Base-by-base conservation (phyloP, 352 stramenopile genomes). In the Pseudoperonospora humuli region DNA sequence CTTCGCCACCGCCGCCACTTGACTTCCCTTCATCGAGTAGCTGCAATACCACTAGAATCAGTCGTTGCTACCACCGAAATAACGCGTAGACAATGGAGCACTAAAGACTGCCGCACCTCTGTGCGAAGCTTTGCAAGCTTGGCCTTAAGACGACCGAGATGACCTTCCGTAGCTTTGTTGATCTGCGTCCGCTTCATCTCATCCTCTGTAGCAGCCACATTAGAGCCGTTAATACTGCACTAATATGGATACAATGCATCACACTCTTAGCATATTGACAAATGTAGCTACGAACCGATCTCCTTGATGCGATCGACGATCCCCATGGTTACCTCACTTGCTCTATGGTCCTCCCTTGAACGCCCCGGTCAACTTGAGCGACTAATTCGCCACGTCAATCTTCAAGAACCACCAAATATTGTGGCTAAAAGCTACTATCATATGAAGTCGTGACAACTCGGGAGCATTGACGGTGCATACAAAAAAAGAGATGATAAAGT, bases 111-210 rank as follows among this genome's bases (percentile, higher is more conserved):
- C 17, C 25, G 20, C 33, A 92, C 75, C 67, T 99, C 95, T n/a
- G 89, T 96, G 36, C 96, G 93, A 23, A 99, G 67, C 70, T 99
- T 99, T 25, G 96, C 96, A 24, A 99, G 75, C 74, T 99, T 98
- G 25, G 97, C 97, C 68, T 99, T 99, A 21, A 99, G 67, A 33
- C 84, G 77, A 7, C 94, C 93, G 20, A 98, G 72, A 58, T 94
- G 84, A 5, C 67, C 62, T 54, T 93, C 85, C 4, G 82, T 95
- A 33, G 91, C 93, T 73, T 99, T 99, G 65, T 99, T 99, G 63
- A 98, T 98, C 73, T 99, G 95, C 38, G 96, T 99, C 58, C 93
- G 75, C 54, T 92, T 93, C 80, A 98, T 97, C 67, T 97, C 89
- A 88, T 93, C 76, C 79, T 96, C 83, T 95, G 54, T 38, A 40